Base-by-base conservation (phyloP, 345 rosid genomes). In the Syzygium aromaticum region DNA sequence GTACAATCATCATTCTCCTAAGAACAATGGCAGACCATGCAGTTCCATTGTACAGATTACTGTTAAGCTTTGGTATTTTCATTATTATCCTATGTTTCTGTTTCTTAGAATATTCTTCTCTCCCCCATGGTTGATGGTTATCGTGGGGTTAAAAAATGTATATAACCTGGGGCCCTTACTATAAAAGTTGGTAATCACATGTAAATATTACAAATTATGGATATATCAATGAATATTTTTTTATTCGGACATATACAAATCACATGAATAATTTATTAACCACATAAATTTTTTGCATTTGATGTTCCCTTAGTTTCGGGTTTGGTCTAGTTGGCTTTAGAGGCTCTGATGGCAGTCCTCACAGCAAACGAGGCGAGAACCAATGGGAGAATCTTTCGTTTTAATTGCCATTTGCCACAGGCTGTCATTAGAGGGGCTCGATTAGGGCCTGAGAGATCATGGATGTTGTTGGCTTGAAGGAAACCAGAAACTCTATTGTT, bases 361-460 rank as follows among this genome's bases (percentile, higher is more conserved):
- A 25, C 78, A 91, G 95, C 49, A 94, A 94, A 40, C 91, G 96
- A 27, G 97, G 98, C 51, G 98, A 98, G 64, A 94, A 95, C 90
- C 89, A 93, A 84, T 96, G 99, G 99, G 96, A 95, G 3, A 98
- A 98, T 89, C 92, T 96, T 77, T 98, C 99, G 2, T 96, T 94
- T 89, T 90, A 92, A 93, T 98, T 88, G 99, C 98, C 54, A 83
- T 96, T 95, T n/a, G 98, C 98, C 84, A 98, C 98, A 0, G 99
- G 99, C 49, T 94, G 98, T 89, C 94, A 95, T 7, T 98, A 96
- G 93, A 95, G 99, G 89, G 99, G 99, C 85, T 95, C 25, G 19
- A 1, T 33, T 33, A 67, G 87, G 93, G 93, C 92, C 43, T 96
- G 96, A 77, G 98, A 98, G 15, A 94, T 95, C 14, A 94, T 95